phyloP scores from a whole-genome alignment of 108 stramenopile species.

The Discostella pseudostelligera region DNA sequence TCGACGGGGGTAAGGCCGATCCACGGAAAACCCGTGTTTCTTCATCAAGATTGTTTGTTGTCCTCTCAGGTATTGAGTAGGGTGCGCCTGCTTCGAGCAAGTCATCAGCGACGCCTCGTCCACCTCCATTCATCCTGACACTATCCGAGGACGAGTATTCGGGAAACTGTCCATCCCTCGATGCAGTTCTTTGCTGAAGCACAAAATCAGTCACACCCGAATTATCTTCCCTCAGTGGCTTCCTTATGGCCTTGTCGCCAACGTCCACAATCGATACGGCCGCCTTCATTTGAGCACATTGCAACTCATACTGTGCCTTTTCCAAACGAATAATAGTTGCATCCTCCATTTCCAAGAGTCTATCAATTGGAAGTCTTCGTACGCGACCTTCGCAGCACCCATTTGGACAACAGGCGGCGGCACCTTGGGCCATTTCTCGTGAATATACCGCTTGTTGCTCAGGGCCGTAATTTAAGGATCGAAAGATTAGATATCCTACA shows the following conservation, averaged over 20 bases:
- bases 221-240: background rate
- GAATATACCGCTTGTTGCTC: conserved; percentile 82
- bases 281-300: conserved; percentile 47
- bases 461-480: conserved; percentile 70
- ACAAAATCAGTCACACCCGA: too few relatives aligned
- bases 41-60: background rate
- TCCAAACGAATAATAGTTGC: conserved; percentile 52
- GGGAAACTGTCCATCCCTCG: too few relatives aligned
- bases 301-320: conserved; percentile 59
- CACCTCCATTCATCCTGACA: background rate
- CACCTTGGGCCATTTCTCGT: conserved; percentile 83
- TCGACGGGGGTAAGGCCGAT: background rate
- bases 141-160: too few relatives aligned
- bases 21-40: background rate
- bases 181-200: too few relatives aligned
- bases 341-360: conserved; percentile 62
- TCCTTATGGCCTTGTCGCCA: conserved; percentile 7
- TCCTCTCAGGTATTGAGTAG: too few relatives aligned
- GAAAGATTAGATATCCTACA: conserved; percentile 42
- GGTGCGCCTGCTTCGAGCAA: too few relatives aligned
- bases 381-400: conserved; percentile 70
- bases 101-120: too few relatives aligned
- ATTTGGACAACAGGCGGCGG: conserved; percentile 77
- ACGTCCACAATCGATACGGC: conserved; percentile 35
- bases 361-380: conserved; percentile 50